Base-by-base conservation (phyloP, 2,329 filamentous ascomycete species). In the Fusarium sambucinum region DNA sequence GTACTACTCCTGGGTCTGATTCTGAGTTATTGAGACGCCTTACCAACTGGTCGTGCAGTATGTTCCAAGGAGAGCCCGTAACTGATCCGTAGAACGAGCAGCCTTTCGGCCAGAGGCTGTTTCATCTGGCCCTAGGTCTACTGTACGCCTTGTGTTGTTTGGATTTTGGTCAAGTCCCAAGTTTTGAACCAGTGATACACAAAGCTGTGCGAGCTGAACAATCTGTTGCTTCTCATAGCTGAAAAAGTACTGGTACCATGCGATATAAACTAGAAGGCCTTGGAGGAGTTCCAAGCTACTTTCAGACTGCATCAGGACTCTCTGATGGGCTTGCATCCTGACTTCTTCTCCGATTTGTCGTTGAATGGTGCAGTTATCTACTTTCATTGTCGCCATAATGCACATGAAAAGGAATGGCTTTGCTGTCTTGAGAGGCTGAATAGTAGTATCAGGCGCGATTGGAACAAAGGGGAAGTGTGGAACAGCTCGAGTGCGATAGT, bases 201-300 rank as follows among this genome's bases (percentile, higher is more conserved):
- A 62, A 4, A 62, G 16, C 6, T 62, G 59, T 16, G 59, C 30
- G 3, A 62, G 37, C 3, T 45, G 59, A 5, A 62, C 48, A n/a
- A 62, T 47, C 6, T 62, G 59, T 11, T 62, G 59, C 25, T 56
- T 62, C 21, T 62, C 48, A 4, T 47, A 56, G 3, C 57, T 62
- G 41, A 62, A 62, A 1, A 62, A 62, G 27, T 62, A 62, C 17
- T 62, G 59, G 6, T 62, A 62, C 59, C 59, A 62, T 9, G 57
- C 57, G 2, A 62, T 19, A 13, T 62, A 62, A 4, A 62, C 8
- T 9, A 62, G 11, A 5, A 62, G 33, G 0, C 59, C 59, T 14
- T 62, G 59, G 0, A 62, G 57, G 3, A 62, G 51, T 14, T 62
- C 59, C 5, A 62, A 21, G 6, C 48, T 62, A 5, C 41, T 62